Conservation (phyloP, 345 rosid genomes). For the Erodium maritimum region DNA sequence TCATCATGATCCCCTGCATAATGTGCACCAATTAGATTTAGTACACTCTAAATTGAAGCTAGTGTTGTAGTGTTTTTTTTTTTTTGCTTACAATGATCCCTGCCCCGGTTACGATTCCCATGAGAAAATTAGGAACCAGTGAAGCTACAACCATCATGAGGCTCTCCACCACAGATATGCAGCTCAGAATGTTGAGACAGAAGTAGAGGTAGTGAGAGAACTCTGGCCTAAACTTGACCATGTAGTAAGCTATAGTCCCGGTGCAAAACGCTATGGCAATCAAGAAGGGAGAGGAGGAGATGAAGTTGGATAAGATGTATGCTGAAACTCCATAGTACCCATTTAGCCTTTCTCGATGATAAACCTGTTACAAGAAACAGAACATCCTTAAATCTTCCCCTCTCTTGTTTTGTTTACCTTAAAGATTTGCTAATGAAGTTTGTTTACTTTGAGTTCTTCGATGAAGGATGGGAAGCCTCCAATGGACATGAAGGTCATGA, state of each 20-base stretch:
- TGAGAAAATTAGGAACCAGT: conserved; percentile 86
- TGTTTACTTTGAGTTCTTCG: conserved; percentile 41
- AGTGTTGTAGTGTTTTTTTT: not conserved
- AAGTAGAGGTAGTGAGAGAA: conserved; percentile 69
- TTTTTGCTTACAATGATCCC: conserved; percentile 80
- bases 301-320: conserved; percentile 74
- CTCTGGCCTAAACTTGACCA: conserved; percentile 83
- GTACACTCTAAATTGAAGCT: not conserved
- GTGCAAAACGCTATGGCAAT: conserved; percentile 65
- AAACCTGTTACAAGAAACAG: conserved; percentile 37
- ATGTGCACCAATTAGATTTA: no score
- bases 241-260: conserved; percentile 82
- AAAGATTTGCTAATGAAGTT: not conserved
- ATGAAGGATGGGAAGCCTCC: conserved; percentile 55
- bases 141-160: conserved; percentile 97
- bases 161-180: conserved; percentile 94
- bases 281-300: conserved; percentile 79
- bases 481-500: conserved; percentile 39
- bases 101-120: conserved; percentile 96
- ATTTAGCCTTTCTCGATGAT: conserved; percentile 89
- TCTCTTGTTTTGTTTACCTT: no score
- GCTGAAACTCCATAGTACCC: conserved; percentile 88
- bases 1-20: conserved; percentile 85
- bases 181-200: conserved; percentile 43
- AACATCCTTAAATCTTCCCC: not conserved